A percentile compares a stretch with the other conserved stretches of the same genome.
Conservation (phyloP, 2,329 filamentous ascomycete species). For the Stylonectria norvegica region DNA sequence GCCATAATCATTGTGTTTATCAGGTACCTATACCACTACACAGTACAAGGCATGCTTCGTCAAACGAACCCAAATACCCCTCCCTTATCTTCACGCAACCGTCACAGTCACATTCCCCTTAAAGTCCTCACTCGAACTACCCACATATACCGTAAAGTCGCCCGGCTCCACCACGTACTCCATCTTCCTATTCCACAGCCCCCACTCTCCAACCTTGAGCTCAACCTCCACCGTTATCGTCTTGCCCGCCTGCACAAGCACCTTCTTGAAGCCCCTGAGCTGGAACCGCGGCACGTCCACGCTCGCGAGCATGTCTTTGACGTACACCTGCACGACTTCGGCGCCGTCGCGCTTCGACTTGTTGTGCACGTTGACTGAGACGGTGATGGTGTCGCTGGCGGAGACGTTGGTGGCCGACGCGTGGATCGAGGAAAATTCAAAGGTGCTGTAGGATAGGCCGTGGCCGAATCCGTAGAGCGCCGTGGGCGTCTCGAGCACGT, state of each 20-base stretch:
- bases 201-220: constrained; percentile 53
- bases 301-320: constrained; percentile 58
- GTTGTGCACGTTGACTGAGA: constrained; percentile 62
- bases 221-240: constrained; percentile 51
- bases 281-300: constrained; percentile 63
- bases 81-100: constrained; percentile 31
- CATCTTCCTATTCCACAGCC: constrained; percentile 59
- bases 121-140: constrained; percentile 56
- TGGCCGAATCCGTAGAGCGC: constrained; percentile 65
- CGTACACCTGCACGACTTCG: constrained; percentile 67
- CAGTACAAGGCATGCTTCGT: no score
- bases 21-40: no score
- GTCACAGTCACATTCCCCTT: constrained; percentile 55
- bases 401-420: constrained; percentile 48
- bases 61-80: no score
- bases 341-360: constrained; percentile 53
- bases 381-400: constrained; percentile 51
- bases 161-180: constrained; percentile 72
- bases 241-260: constrained; percentile 56
- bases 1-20: no score
- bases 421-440: constrained; percentile 53
- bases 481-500: constrained; percentile 57
- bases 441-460: constrained; percentile 62
- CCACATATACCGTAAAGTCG: constrained; percentile 60
- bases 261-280: constrained; percentile 67